phyloP scores from a whole-genome alignment of 208 protist genomes.

The Leishmania martiniquensis region DNA sequence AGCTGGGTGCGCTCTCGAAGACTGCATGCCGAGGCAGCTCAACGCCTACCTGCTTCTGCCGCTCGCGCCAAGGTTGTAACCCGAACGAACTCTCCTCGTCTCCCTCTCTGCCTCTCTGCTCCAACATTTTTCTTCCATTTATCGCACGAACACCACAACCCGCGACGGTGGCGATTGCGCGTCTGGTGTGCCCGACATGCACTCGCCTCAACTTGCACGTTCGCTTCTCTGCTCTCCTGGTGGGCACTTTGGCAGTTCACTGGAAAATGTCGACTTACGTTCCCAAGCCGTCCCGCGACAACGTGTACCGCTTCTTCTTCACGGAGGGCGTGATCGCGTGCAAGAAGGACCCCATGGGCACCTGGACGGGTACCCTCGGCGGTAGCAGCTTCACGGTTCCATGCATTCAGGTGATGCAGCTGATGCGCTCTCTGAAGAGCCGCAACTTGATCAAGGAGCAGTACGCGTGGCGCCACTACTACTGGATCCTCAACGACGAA shows the following conservation, averaged over 20 bases:
- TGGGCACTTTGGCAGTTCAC: too few species aligned
- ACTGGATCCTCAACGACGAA: slow-evolving; percentile 94
- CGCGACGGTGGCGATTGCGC: too few species aligned
- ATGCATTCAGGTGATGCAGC: slow-evolving; percentile 87
- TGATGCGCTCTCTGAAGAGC: slow-evolving; percentile 92
- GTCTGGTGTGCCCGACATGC: too few species aligned
- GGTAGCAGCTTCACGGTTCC: slow-evolving; percentile 80
- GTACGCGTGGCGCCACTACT: slow-evolving; percentile 95
- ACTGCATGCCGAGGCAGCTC: too few species aligned
- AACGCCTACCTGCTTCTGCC: too few species aligned
- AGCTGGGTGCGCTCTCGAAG: too few species aligned
- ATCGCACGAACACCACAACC: too few species aligned
- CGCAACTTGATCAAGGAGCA: slow-evolving; percentile 92
- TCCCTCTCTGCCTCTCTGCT: too few species aligned
- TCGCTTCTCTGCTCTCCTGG: neutral
- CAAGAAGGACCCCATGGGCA: slow-evolving; percentile 92
- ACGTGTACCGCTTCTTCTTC: slow-evolving; percentile 94
- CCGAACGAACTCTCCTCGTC: too few species aligned
- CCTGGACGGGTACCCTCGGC: slow-evolving; percentile 82
- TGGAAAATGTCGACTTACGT: slow-evolving; percentile 86
- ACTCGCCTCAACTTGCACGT: too few species aligned
- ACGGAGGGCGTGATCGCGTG: slow-evolving; percentile 90
- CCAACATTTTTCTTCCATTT: too few species aligned
- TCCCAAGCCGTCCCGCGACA: slow-evolving; percentile 78
- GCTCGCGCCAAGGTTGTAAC: too few species aligned